phyloP scores from a whole-genome alignment of 2,329 filamentous ascomycete genomes.

The Xylaria sp. region DNA sequence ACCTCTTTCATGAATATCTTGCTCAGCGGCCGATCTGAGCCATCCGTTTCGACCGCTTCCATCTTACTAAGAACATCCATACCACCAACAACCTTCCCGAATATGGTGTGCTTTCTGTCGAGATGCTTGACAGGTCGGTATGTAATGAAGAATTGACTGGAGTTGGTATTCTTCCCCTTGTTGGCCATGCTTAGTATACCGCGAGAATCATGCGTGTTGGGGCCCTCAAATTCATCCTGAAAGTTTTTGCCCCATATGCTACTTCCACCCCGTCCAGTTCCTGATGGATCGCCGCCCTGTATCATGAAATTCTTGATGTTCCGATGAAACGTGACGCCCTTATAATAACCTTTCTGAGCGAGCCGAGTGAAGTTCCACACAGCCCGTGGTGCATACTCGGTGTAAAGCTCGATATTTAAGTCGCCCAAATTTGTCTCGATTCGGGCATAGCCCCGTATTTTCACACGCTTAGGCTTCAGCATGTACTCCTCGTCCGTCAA shows the following conservation, averaged over 20 bases:
- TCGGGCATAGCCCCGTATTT: slow-evolving; percentile 90
- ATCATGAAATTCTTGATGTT: slow-evolving; percentile 99
- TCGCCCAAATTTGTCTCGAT: slow-evolving; percentile 87
- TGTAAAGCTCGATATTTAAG: slow-evolving; percentile 87
- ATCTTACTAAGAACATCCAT: slow-evolving; percentile 77
- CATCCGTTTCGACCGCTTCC: slow-evolving; percentile 80
- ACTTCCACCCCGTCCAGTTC: slow-evolving; percentile 88
- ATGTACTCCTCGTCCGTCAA: slow-evolving; percentile 97
- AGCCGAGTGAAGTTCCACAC: slow-evolving; percentile 97
- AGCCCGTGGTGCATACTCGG: slow-evolving; percentile 89
- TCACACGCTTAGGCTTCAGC: slow-evolving; percentile 88
- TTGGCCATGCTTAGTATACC: slow-evolving; percentile 95
- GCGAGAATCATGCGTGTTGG: slow-evolving; percentile 81
- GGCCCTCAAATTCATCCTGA: slow-evolving; percentile 90
- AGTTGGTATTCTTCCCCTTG: slow-evolving; percentile 98
- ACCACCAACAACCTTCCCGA: slow-evolving; percentile 85
- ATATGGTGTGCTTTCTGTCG: slow-evolving; percentile 97
- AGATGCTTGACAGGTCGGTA: slow-evolving; percentile 88
- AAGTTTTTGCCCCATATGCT: slow-evolving; percentile 97
- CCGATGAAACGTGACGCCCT: slow-evolving; percentile 84
- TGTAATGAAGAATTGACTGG: slow-evolving; percentile 92
- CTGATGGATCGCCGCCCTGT: slow-evolving; percentile 93
- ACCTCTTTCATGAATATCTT: slow-evolving; percentile 86
- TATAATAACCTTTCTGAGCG: slow-evolving; percentile 90
- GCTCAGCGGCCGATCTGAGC: slow-evolving; percentile 78